A percentile compares a stretch with the other conserved stretches of the same genome.
Evolutionary conservation across 1,284 basidiomycete species (phyloP).

Genomic region (Malassezia cuniculi): DNA sequence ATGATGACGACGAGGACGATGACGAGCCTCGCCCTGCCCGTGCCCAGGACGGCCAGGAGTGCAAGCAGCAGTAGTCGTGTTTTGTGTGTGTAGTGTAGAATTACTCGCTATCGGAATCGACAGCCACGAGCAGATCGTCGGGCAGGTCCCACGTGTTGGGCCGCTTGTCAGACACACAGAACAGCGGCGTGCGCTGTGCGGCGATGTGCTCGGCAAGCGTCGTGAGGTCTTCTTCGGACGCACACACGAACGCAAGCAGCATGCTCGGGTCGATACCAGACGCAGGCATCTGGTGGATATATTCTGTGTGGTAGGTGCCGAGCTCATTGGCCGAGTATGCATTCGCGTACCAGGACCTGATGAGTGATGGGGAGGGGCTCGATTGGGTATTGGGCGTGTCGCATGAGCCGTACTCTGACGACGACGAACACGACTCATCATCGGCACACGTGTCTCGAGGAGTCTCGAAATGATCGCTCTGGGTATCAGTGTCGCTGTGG

Average conservation of each 20-base stretch:
- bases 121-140: no score
- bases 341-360: slow-evolving; percentile 52
- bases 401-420: no score
- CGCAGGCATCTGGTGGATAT: slow-evolving; percentile 80
- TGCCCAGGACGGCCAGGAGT: slow-evolving; percentile 36
- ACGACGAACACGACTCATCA: no score
- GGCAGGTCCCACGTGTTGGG: no score
- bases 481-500: no score
- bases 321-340: slow-evolving; percentile 59
- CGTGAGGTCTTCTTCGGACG: slow-evolving; percentile 66
- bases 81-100: not conserved
- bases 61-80: slow-evolving; percentile 34
- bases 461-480: no score
- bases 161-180: slow-evolving; percentile 48
- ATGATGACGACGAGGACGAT: slow-evolving; percentile 40
- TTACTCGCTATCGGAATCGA: no score
- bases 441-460: no score
- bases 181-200: slow-evolving; percentile 37
- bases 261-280: slow-evolving; percentile 88
- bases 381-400: no score
- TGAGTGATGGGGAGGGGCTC: no score
- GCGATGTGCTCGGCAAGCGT: slow-evolving; percentile 58
- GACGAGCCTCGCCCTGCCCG: slow-evolving; percentile 22
- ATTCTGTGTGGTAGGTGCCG: slow-evolving; percentile 82
- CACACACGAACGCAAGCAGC: slow-evolving; percentile 80